Conservation (phyloP, 306 rosid genomes). For the Luffa acutangula region DNA sequence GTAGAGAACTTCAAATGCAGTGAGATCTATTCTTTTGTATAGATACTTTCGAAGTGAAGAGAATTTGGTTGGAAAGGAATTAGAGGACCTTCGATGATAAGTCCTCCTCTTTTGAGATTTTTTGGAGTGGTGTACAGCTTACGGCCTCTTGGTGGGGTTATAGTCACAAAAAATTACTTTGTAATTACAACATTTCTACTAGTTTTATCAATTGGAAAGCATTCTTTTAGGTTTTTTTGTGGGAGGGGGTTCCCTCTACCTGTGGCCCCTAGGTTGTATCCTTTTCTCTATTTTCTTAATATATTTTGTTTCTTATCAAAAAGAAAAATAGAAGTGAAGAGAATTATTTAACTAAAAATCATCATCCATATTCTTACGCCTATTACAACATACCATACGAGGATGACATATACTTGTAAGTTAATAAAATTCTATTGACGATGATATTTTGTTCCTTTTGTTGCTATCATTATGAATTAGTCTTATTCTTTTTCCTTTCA, state of each 20-base stretch:
- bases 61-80: background rate
- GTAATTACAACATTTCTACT: too few species aligned
- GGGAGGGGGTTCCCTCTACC: too few species aligned
- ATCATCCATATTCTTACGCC: background rate
- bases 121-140: too few species aligned
- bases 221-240: too few species aligned
- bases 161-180: too few species aligned
- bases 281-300: too few species aligned
- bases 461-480: background rate
- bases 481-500: slow-evolving; percentile 19
- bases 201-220: too few species aligned
- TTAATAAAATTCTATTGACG: background rate
- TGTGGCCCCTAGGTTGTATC: too few species aligned
- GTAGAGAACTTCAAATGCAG: background rate
- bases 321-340: background rate
- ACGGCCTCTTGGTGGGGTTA: too few species aligned
- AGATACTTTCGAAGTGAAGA: background rate
- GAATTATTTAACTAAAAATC: background rate
- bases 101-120: too few species aligned
- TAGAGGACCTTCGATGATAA: too few species aligned
- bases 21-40: background rate
- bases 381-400: background rate
- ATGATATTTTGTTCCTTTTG: background rate
- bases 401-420: background rate
- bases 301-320: too few species aligned